Base-by-base conservation (phyloP, 2,329 filamentous ascomycete species). In the Fusarium sp. region DNA sequence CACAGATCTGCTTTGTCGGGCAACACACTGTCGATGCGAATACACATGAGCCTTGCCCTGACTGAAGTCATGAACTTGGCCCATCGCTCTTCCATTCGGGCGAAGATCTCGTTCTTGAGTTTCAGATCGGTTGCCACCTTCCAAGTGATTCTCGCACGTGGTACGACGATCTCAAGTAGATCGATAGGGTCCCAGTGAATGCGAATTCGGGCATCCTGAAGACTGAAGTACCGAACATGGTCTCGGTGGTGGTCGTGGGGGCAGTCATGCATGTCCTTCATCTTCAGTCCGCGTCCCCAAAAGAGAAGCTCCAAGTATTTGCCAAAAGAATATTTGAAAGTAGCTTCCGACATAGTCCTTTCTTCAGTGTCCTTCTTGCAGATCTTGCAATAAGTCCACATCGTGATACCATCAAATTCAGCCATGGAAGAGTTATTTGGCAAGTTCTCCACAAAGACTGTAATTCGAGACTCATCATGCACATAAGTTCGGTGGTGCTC, bases 291-390 rank as follows among this genome's bases (percentile, higher is more conserved):
- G 43, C 89, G 91, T 76, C 94, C 95, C 94, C 95, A 99, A 79
- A 98, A 98, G 4, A 94, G 94, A 19, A 99, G 84, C 80, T 99
- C 96, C n/a, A 99, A 85, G 75, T 98, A 99, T 79, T 99, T 99
- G 13, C 93, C 96, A 76, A 99, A 97, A 0, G 96, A 99, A 78
- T 99, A 99, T 78, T 97, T 98, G 92, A 94, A 99, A 0, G 94
- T 97, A 74, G 90, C 94, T 59, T 94, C 90, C 1, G 95, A 98
- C 93, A 99, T 98, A 31, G 91, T 90, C 71, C 93, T 92, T 49
- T 94, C 90, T 41, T 93, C 92, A 0, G 95, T 97, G 77, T 98
- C 94, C 71, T 93, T 93, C 54, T 93, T 91, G 79, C 97, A 99
- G 30, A 93, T 86, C 74, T 97, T 96, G 83, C 96, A 99, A 73